Base-by-base conservation (phyloP, 305 asterid species). In the Solanum chacoense region DNA sequence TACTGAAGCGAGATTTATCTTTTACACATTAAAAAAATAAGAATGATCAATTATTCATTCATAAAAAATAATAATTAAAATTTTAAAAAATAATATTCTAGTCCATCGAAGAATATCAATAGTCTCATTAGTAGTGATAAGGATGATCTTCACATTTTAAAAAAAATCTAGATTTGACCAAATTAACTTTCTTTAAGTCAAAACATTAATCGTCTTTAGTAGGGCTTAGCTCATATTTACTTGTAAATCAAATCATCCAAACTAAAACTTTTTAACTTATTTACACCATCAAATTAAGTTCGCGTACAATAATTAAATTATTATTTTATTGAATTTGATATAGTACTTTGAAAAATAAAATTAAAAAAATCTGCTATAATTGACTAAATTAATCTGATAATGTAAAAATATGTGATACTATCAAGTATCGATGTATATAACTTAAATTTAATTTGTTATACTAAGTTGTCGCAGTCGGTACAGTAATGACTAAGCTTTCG, bases 401-500 rank as follows among this genome's bases (percentile, higher is more conserved):
- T 4, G 7, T n/a, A 65, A 65, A 65, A 65, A 65, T n/a, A n/a
- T 1, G 0, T 65, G 6, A 65, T 2, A n/a, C 0, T 4, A n/a
- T 65, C 2, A 0, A 40, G 16, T 11, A 12, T 42, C 3, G 2
- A n/a, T 65, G 3, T 65, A 0, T 67, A 24, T 24, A 24, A 67
- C 1, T 24, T 67, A 67, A 67, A 67, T 24, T 5, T 67, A 67
- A 24, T 24, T 24, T 3, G 1, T 67, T 4, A 65, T 65, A 10
- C 14, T 8, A 20, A 11, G 8, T 11, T 11, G 29, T 67, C 74
- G 3, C 14, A n/a, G 59, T 78, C 59, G 7, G 2, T 40, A 37
- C 13, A 24, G 9, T 13, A 79, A 40, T 38, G 34, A 79, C 85
- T 80, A 26, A n/a, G 67, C 59, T 40, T 55, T 73, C 16, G 65